Base-by-base conservation (phyloP, 768 basidiomycete genomes). In the Xerocomus potaroensis region DNA sequence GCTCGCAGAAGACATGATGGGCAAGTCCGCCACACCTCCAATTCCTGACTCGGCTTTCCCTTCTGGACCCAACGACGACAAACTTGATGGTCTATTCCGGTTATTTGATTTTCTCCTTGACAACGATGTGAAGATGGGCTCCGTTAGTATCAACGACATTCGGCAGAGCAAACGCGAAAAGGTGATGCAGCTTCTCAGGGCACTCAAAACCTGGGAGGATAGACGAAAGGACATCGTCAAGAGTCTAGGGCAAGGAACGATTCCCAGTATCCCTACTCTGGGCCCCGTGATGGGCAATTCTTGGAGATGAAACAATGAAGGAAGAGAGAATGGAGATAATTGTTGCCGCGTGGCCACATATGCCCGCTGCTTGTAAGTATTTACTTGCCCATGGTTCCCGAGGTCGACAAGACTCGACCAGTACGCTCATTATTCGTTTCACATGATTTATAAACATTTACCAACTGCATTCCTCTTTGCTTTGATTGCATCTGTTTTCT, bases 61-160 rank as follows among this genome's bases (percentile, higher is more conserved):
- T 3, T 62, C 70, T 8, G 77, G 76, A 32, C 67, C 76, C 11
- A 72, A 74, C 50, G 86, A 92, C 60, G 86, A 94, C 54, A 88
- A 86, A 54, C 71, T 95, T 12, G 89, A 91, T 22, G 91, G 92
- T 14, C 71, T 95, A 23, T 93, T 95, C 72, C 75, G 79, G 47
- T 70, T 95, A 45, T 95, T 96, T 68, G 94, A 97, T 67, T 93
- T 91, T 67, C 68, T 96, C 45, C 76, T 97, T 38, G 91, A 94
- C 57, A 90, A 91, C 50, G 92, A 92, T 40, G 83, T 94, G 47
- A 86, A 87, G 69, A 89, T 95, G 74, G 93, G 88, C 8, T 80
- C 83, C 50, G 85, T 97, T 26, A 92, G 88, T 57, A 94, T 96
- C 68, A 95, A 95, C 61, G 95, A 98, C 66, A 76, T 98, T 27